Base-by-base conservation (phyloP, 495 filamentous ascomycete species). In the Neurospora terricola region DNA sequence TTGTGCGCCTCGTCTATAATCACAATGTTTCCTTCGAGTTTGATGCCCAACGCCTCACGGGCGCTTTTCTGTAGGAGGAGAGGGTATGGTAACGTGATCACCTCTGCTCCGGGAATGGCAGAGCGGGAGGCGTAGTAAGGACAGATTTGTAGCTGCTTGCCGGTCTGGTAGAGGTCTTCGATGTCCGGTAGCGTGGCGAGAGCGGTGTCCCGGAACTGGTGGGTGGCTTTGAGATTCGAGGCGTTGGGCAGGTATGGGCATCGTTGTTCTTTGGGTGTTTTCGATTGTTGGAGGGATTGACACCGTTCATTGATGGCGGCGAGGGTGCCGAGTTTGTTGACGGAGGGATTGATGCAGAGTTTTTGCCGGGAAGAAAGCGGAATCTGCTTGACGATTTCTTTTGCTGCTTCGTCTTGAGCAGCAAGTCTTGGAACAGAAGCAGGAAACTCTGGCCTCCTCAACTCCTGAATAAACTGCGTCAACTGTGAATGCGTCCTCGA, bases 1-100 rank as follows among this genome's bases (percentile, higher is more conserved):
- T 99, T 99, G 78, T 99, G 96, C 1, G 96, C 96, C 83, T 99
- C 96, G 77, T 99, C 96, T 75, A 99, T 93, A 59, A 99, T 91
- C 30, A 99, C 88, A 2, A 98, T 86, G 79, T 97, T 94, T 8
- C 89, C 91, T 76, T 94, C 94, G 11, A 99, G 81, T 38, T 92
- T 96, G 27, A 99, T 87, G 39, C 90, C 89, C 4, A 99, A 86
- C 5, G 96, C 93, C 72, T 98, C 94, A 59, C 96, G 86, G 6
- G 96, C 95, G 37, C 92, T 94, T 77, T 91, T 91, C 76, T 98
- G 96, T 37, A 99, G 84, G 1, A 99, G 85, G 30, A 98, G 81
- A 18, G 94, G 96, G 81, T 99, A 99, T 27, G 96, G 96, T 54
- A 99, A 85, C 0, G 96, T 98, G 38, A 98, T 89, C 70, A 99